Conservation (phyloP, 805 yeast genomes). For the Metschnikowia matae region DNA sequence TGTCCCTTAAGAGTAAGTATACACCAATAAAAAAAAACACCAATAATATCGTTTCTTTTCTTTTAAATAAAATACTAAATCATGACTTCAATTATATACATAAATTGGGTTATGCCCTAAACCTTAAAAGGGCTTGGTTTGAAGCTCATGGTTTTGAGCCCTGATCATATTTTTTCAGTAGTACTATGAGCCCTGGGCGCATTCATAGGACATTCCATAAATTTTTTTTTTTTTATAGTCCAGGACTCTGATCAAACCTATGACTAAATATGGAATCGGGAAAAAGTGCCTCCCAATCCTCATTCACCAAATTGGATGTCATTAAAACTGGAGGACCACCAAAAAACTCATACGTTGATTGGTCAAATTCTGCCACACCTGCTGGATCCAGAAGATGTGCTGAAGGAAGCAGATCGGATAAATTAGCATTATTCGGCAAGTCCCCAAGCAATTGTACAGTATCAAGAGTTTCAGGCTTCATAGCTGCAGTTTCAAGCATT, state of each 20-base stretch:
- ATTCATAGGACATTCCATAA: no score
- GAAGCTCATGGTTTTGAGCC: no score
- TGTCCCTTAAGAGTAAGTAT: no score
- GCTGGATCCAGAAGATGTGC: slow-evolving; percentile 3
- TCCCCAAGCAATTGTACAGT: neutral
- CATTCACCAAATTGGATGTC: slow-evolving; percentile 46
- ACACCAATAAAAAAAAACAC: no score
- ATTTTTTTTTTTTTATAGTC: no score
- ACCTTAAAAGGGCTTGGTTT: no score
- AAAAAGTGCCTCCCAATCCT: slow-evolving; percentile 48
- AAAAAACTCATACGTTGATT: slow-evolving; percentile 35
- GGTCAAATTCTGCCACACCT: slow-evolving; percentile 12
- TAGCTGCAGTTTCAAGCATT: neutral
- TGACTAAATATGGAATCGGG: slow-evolving; percentile 41
- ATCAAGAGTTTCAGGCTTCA: neutral
- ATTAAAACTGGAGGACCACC: slow-evolving; percentile 52
- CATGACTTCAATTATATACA: no score
- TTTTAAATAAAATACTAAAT: no score
- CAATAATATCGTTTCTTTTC: no score
- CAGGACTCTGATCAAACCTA: neutral
- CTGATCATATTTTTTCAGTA: no score
- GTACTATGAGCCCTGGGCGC: no score
- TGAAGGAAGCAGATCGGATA: slow-evolving; percentile 2
- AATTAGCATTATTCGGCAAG: neutral
- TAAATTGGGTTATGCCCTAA: no score